Base-by-base conservation (phyloP, 1,284 basidiomycete species). In the Tilletia indica region DNA sequence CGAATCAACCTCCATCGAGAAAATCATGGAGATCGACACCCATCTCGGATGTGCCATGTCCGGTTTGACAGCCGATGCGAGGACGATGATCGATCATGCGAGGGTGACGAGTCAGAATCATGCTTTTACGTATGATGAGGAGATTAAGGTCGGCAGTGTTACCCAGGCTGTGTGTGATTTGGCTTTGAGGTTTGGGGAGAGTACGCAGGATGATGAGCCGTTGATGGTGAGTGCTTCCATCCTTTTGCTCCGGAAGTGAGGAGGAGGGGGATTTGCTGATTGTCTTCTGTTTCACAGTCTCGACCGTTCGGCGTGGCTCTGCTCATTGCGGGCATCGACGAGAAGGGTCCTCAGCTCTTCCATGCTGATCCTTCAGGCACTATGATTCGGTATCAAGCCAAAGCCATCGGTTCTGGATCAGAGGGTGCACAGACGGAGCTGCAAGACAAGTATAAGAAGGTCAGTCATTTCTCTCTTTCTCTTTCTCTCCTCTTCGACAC, bases 71-170 rank as follows among this genome's bases (percentile, higher is more conserved):
- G 97, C 97, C 69, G 97, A 99, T 86, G 97, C 97, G 68, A 89
- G 97, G 77, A 99, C 97, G 63, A 99, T 99, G 93, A 93, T 99
- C 85, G 97, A 99, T 88, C 97, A 99, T 85, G 97, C 96, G n/a
- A 90, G 96, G 73, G 94, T 98, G 71, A 98, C 96, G 86, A 91
- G 85, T 34, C 85, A 98, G 86, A 97, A 96, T 87, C 97, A 99
- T 86, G 86, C 90, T 0, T 99, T 99, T 87, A 97, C 93, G 5
- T 99, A 97, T 85, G 93, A 99, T 87, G 97, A 99, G 86, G 88
- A 86, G 79, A 99, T 99, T 87, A 94, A 93, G 83, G 94, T 99
- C 67, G 79, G 80, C 58, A 78, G 74, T 64, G 93, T 91, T 71
- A 97, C 97, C 2, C 97, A 99, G 87, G 94, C 96, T 0, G 94